These are phyloP conservation scores for Kazachstania sp. DNA, from an alignment of 1,139 yeast species.

Conservation along the genomic window DNA sequence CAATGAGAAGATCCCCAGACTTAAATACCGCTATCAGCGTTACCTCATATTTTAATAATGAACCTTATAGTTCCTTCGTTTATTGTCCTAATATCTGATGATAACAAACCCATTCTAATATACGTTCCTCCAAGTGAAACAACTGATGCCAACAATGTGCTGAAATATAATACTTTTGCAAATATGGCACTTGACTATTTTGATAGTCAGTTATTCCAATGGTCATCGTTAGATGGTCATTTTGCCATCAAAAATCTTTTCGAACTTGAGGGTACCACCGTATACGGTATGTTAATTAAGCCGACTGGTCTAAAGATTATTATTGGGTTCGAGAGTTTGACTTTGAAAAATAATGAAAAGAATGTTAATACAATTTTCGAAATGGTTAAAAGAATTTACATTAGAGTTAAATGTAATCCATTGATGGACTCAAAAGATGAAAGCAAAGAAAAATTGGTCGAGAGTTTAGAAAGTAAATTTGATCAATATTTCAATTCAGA, in stretches of 20 bases:
- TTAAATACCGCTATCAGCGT: no score
- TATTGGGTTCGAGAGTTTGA: slow-evolving; percentile 18
- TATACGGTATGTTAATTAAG: slow-evolving; percentile 24
- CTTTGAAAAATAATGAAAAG: slow-evolving; percentile 4
- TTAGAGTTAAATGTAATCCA: slow-evolving; percentile 25
- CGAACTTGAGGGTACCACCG: slow-evolving; percentile 23
- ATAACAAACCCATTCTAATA: slow-evolving; percentile 22
- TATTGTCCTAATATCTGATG: slow-evolving; percentile 21
- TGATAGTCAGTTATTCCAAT: slow-evolving; percentile 23
- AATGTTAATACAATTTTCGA: slow-evolving; percentile 16
- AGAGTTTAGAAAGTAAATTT: slow-evolving; percentile 6
- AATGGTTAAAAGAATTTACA: slow-evolving; percentile 19
- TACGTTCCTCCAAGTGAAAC: slow-evolving; percentile 14
- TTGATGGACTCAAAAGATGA: slow-evolving; percentile 9
- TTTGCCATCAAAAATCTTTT: slow-evolving; percentile 20
- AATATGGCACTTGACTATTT: slow-evolving; percentile 29
- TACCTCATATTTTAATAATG: background rate
- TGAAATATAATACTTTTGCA: slow-evolving; percentile 27
- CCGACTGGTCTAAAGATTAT: slow-evolving; percentile 26
- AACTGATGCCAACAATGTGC: slow-evolving; percentile 16
- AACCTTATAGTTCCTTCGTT: slow-evolving; percentile 15
- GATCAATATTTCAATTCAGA: background rate
- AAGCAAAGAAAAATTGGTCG: slow-evolving; percentile 4
- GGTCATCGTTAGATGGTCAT: slow-evolving; percentile 11
- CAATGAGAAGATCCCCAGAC: no score